Evolutionary conservation across 306 rosid species (phyloP), one percentile per base, ranked within the genome.

Genomic region (Coriaria nepalensis): DNA sequence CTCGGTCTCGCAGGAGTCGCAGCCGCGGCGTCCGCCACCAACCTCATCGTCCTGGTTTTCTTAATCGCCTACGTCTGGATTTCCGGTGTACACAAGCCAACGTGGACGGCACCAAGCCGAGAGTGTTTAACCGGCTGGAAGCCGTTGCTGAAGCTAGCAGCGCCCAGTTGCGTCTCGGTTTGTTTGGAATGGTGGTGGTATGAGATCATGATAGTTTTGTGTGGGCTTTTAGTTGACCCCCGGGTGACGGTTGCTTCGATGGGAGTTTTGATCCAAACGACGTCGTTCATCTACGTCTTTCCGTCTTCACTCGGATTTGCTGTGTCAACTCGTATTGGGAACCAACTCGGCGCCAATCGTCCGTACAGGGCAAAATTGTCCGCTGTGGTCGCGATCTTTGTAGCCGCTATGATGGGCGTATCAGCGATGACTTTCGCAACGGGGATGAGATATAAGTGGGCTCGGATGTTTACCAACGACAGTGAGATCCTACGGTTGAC

Each of bases 171-270:
- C 13, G 76, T 77, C 1, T 88, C 95, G 0, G 97, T 88, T 14
- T 88, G 97, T 33, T 51, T 88, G 47, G 97, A 88, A 47, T 88
- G 97, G 97, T 88, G 97, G 97, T 88, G 97, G 97, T 88, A 88
- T 57, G 97, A 88, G 82, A 84, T 88, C 68, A 78, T 88, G 88
- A 84, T 84, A 55, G 74, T 88, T n/a, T 6, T 88, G 7, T 84
- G 97, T 9, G 97, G 97, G 5, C 39, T 88, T 0, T 36, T 88
- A 0, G 77, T 73, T 67, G 86, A 78, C 78, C 95, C 97, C 57
- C 78, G 59, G 32, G 71, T 93, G 10, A 72, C 82, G 10, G 95
- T 88, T n/a, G 95, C 97, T 0, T 72, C 97, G 10, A 88, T 88
- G 97, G 97, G 97, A 3, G 69, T 88, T 13, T 54, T 88, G 33